A percentile compares a stretch with the other conserved stretches of the same genome.
These are phyloP conservation scores for Salix dunnii DNA, from an alignment of 345 rosid species.

Conservation along the genomic window DNA sequence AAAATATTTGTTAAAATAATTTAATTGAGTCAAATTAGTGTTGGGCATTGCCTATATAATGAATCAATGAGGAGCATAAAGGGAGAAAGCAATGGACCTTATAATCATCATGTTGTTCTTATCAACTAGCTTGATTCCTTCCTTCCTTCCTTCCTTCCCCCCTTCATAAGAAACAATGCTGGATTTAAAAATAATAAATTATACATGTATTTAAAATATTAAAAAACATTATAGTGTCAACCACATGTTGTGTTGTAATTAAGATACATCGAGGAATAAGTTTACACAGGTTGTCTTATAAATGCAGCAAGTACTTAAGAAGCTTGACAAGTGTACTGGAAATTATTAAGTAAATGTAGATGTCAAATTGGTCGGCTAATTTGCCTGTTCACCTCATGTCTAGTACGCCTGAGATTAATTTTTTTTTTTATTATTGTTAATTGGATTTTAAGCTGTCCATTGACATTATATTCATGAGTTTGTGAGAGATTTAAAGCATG, in stretches of 20 bases:
- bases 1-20: too few species aligned
- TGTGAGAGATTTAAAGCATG: too few species aligned
- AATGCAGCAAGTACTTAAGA: background rate
- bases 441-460: too few species aligned
- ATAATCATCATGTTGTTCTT: background rate
- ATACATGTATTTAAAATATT: background rate
- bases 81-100: too few species aligned
- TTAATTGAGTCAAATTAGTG: too few species aligned
- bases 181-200: background rate
- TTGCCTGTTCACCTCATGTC: background rate
- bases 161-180: background rate
- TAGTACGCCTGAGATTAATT: background rate
- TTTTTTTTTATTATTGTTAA: too few species aligned
- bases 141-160: background rate
- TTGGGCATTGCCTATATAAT: background rate
- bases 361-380: background rate
- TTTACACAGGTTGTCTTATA: background rate
- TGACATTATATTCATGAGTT: too few species aligned
- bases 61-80: too few species aligned
- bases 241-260: background rate
- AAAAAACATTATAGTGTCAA: background rate
- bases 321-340: too few species aligned
- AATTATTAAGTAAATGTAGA: background rate
- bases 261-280: background rate
- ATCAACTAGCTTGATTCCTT: background rate